Conservation (phyloP, 331 rosid genomes). For the Erythrophleum ivorense region DNA sequence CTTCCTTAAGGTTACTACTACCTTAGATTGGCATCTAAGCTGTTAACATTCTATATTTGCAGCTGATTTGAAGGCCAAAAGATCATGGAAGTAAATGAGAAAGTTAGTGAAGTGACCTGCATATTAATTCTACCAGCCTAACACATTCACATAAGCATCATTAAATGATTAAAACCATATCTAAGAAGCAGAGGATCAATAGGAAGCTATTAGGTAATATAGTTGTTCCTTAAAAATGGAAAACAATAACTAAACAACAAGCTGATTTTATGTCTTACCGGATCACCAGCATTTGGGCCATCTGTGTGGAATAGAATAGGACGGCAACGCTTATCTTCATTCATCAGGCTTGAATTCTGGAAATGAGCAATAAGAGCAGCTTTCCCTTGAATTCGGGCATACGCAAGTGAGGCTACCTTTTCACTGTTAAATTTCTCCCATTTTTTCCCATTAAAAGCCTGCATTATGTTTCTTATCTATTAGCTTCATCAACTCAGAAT, state of each 20-base stretch:
- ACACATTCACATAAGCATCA: slow-evolving; percentile 1
- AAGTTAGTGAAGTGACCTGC: slow-evolving; percentile 5
- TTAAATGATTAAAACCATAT: slow-evolving; percentile 32
- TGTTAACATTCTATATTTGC: slow-evolving; percentile 11
- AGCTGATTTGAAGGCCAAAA: background rate
- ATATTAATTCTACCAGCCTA: slow-evolving; percentile 18
- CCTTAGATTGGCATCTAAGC: slow-evolving; percentile 1
- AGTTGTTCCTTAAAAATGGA: slow-evolving; percentile 18
- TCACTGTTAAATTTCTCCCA: slow-evolving; percentile 97
- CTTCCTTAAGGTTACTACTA: background rate
- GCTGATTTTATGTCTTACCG: slow-evolving; percentile 54
- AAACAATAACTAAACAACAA: slow-evolving; percentile 33
- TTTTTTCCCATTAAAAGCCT: slow-evolving; percentile 90
- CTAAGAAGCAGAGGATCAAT: slow-evolving; percentile 14
- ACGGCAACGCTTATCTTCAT: slow-evolving; percentile 88
- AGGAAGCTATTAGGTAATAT: slow-evolving; percentile 4
- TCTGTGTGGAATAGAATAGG: slow-evolving; percentile 90
- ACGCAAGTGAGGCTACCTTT: slow-evolving; percentile 88
- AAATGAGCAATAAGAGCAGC: slow-evolving; percentile 85
- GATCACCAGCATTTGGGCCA: slow-evolving; percentile 94
- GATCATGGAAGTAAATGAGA: background rate
- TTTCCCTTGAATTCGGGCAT: slow-evolving; percentile 93
- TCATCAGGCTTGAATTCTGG: slow-evolving; percentile 90
- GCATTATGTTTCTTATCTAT: slow-evolving; percentile 42
- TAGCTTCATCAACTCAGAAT: slow-evolving; percentile 34